Evolutionary conservation across 2,329 filamentous ascomycete genomes (phyloP), one percentile per base, ranked within the genome.

Genomic region (Penicillium olsonii): DNA sequence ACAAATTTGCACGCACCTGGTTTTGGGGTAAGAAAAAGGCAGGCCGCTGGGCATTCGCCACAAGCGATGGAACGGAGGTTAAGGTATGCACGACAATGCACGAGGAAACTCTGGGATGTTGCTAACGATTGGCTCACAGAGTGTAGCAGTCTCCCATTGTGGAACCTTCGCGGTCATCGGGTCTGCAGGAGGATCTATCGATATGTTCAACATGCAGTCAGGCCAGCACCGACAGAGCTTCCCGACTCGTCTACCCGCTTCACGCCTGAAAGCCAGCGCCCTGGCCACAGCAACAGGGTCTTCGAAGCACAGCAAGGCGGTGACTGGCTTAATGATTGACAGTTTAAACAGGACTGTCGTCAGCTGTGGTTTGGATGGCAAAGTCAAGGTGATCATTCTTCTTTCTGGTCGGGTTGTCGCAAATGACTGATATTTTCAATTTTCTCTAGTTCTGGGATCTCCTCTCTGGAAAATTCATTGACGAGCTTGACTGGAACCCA

Each of bases 201-300:
- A 96, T 68, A 92, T 95, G 87, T 97, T 88, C 81, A 99, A 99
- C 68, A 77, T 99, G 50, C 94, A 99, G 69, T 97, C 94, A 37
- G 94, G 94, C 37, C 78, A 87, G 17, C 90, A 95, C 69, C 85
- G 92, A 50, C 90, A 95, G 64, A 84, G 87, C 15, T 99, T 95
- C 69, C 94, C 94, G 0, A 85, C 90, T 8, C 83, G 82, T 37
- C 71, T 95, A 38, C 92, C 87, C 60, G 83, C 85, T 63, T 72
- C 81, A 55, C 81, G 61, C 77, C 33, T 84, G 19, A 77, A 83
- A 52, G 69, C 77, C 41, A 42, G 69, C 68, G 37, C 74, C 70
- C 45, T 75, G 73, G 27, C 44, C 15, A 39, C 27, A 22, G 20
- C 33, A 31, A 37, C 34, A 19, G 78, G 80, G 1, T 72, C 84